Conservation (phyloP, 352 stramenopile species). For the Pythium biforme region DNA sequence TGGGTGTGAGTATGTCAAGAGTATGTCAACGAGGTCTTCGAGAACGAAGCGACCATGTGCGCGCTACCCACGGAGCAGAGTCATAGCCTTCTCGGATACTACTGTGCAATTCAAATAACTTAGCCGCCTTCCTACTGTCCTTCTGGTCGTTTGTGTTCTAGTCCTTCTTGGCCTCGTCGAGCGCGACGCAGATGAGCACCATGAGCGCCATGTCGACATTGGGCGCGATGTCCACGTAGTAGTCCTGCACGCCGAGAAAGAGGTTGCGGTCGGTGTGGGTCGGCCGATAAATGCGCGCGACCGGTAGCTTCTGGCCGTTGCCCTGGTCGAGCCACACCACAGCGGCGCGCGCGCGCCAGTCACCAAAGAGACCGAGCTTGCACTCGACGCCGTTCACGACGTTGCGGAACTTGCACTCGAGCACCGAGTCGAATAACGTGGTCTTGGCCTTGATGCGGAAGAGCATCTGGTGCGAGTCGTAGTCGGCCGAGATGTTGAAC, state of each 20-base stretch:
- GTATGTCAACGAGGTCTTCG: too few relatives aligned
- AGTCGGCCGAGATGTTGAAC: conserved; percentile 23
- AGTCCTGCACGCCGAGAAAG: conserved; percentile 25
- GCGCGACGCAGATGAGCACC: conserved; percentile 27
- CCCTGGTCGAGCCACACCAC: conserved; percentile 28
- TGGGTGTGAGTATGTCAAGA: too few relatives aligned
- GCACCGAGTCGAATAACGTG: conserved; percentile 17
- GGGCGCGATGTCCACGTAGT: conserved; percentile 30
- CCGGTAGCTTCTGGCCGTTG: conserved; percentile 16
- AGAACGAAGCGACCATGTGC: too few relatives aligned
- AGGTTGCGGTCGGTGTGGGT: conserved; percentile 20
- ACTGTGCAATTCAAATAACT: too few relatives aligned
- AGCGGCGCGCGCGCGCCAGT: conserved; percentile 27
- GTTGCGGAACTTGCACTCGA: conserved; percentile 28
- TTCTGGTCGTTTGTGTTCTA: background rate
- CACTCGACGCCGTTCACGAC: conserved; percentile 14
- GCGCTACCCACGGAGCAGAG: too few relatives aligned
- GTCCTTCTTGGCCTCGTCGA: conserved; percentile 29
- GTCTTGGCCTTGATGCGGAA: conserved; percentile 27
- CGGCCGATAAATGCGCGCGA: conserved; percentile 30
- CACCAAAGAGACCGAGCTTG: conserved; percentile 21
- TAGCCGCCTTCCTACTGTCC: too few relatives aligned
- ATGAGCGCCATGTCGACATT: conserved; percentile 34
- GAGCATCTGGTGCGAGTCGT: conserved; percentile 6
- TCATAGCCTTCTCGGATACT: too few relatives aligned